Conservation (phyloP, 1,284 basidiomycete genomes). For the Ceratobasidium sp. region DNA sequence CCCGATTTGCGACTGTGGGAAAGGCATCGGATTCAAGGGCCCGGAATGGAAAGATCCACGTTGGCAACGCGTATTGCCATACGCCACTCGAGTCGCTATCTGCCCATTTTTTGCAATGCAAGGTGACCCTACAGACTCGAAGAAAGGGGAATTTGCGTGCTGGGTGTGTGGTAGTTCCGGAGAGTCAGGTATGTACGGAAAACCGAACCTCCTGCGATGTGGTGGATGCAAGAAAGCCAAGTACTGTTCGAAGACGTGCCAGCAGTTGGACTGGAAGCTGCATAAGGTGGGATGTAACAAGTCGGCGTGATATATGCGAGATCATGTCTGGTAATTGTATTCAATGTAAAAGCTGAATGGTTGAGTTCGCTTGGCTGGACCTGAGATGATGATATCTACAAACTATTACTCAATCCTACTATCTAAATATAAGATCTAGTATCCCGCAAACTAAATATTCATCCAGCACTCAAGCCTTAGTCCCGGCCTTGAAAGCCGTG, state of each 20-base stretch:
- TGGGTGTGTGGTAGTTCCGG: constrained; percentile 34
- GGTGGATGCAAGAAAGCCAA: too few species aligned
- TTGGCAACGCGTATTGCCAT: constrained; percentile 16
- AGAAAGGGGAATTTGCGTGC: neutral
- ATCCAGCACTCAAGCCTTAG: too few species aligned
- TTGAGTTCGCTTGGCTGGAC: too few species aligned
- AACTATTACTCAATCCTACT: too few species aligned
- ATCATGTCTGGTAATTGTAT: too few species aligned
- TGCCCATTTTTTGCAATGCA: constrained; percentile 3
- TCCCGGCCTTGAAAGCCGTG: too few species aligned
- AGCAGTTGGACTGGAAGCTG: constrained; percentile 21
- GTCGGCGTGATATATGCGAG: too few species aligned
- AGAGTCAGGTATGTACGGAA: constrained; percentile 19
- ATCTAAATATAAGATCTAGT: too few species aligned
- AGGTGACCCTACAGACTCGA: neutral
- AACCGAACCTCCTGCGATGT: too few species aligned
- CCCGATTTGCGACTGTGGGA: constrained; percentile 28
- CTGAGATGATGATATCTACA: too few species aligned
- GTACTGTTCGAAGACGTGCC: constrained; percentile 21
- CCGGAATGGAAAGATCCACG: neutral
- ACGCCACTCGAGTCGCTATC: constrained; percentile 30
- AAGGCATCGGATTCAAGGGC: constrained; percentile 14
- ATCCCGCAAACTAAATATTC: too few species aligned
- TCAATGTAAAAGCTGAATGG: too few species aligned
- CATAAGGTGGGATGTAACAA: constrained; percentile 21